A percentile compares a stretch with the other conserved stretches of the same genome.
Conservation (phyloP, 2,329 filamentous ascomycete species). For the Leptographium radiaticola region DNA sequence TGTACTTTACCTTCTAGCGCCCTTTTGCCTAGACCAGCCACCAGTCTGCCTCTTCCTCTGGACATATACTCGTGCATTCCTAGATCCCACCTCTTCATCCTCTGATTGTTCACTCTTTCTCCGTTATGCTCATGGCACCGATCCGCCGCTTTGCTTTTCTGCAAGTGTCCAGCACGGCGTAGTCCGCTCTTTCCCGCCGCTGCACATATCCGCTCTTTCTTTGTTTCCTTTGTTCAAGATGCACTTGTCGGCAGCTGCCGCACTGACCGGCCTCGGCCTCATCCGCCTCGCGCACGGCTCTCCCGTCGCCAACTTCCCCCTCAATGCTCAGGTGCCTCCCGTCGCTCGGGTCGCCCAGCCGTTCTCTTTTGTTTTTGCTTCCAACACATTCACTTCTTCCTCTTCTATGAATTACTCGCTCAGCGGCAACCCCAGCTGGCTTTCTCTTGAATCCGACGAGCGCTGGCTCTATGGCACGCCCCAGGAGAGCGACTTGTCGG, state of each 20-base stretch:
- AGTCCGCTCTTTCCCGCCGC: not conserved
- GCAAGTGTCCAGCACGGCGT: not conserved
- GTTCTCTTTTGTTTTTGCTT: constrained; percentile 60
- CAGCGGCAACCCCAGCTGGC: constrained; percentile 54
- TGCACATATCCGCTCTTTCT: not conserved
- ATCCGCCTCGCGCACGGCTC: constrained; percentile 15
- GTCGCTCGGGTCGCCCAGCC: constrained; percentile 55
- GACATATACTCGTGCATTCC: no score
- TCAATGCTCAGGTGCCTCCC: constrained; percentile 75
- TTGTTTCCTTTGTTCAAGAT: not conserved
- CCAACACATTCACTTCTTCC: constrained; percentile 56
- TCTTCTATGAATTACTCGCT: constrained; percentile 52
- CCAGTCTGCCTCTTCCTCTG: not conserved
- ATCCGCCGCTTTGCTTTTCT: not conserved
- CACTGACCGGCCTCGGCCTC: constrained; percentile 5
- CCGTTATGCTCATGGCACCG: not conserved
- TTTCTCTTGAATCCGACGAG: constrained; percentile 52
- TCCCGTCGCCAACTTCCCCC: constrained; percentile 48
- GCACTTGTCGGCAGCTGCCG: not conserved
- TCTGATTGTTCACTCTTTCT: not conserved
- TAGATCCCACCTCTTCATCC: no score
- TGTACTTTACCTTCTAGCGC: not conserved
- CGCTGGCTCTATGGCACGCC: constrained; percentile 63
- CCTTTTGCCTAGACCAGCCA: not conserved
- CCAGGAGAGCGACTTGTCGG: constrained; percentile 30